Evolutionary conservation across 2,329 filamentous ascomycete species (phyloP), one percentile per base, ranked within the genome.

Genomic region (Aureobasidium sp.): DNA sequence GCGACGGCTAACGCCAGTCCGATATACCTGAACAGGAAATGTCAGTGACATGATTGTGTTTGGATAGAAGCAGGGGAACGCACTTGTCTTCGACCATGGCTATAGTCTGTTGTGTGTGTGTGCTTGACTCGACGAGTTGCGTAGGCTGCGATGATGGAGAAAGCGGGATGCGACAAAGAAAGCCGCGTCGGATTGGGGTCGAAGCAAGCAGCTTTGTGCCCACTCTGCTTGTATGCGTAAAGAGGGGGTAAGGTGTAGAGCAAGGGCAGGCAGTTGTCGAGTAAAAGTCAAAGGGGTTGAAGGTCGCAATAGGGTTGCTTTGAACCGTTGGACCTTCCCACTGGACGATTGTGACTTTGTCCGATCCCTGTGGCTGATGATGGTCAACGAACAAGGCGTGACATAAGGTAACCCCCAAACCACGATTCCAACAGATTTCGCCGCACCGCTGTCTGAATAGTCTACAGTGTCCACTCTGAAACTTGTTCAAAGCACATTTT

Each of bases 1-100:
- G 82, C 81, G 73, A 92, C 86, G 81, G 88, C 88, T 75, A 92
- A 77, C 64, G 84, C 84, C 77, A 92, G 79, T 72, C 88, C 88
- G 71, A 92, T 85, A 72, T 91, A 92, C 80, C 88, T 90, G 71
- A 26, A 43, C 17, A 24, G 27, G 9, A 17, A 41, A 10, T 5
- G 26, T 51, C 46, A 51, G 57, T 37, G n/a, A 8, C 36, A 41
- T 59, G 41, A 1, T 48, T 12, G 44, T 6, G 24, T 4, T 13
- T 20, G 43, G 20, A 5, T 20, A 13, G 10, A 24, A 20, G 46
- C 36, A 50, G 34, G 13, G 29, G 1, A 37, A 4, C 57, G 20
- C 36, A 60, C 57, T 62, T 62, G 50, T 62, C 60, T 56, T 62
- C 60, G 29, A 62, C 50, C 60, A 62, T 62, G 59, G 43, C 32